phyloP scores from a whole-genome alignment of 768 basidiomycete genomes.

The Strobilomyces dryophilus region DNA sequence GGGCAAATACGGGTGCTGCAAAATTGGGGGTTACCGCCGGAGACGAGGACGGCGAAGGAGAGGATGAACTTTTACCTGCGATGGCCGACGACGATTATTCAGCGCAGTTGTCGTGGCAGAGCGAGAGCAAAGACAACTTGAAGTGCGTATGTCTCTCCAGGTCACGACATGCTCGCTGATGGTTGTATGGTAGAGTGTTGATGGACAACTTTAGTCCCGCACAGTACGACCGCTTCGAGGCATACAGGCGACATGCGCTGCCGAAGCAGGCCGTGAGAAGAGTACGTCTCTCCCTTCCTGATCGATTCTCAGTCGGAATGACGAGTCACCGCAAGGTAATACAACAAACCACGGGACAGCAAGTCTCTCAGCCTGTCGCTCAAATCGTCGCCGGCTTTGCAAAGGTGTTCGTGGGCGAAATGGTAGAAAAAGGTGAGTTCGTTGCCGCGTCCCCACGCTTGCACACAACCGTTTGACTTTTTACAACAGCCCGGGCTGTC shows the following conservation, averaged over 20 bases:
- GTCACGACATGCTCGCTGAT: neutral
- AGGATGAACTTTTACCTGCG: constrained; percentile 74
- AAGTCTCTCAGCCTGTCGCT: constrained; percentile 82
- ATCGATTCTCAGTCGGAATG: neutral
- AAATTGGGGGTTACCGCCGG: constrained; percentile 15
- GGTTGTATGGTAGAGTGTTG: constrained; percentile 53
- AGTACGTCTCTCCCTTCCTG: constrained; percentile 35
- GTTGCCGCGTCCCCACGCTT: neutral
- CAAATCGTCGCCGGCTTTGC: constrained; percentile 87
- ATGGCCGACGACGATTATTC: constrained; percentile 92
- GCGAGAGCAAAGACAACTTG: constrained; percentile 83
- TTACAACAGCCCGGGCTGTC: constrained; percentile 60
- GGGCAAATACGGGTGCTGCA: neutral
- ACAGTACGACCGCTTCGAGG: constrained; percentile 88
- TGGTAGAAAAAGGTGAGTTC: constrained; percentile 74
- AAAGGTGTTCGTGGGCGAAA: constrained; percentile 92
- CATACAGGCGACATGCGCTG: constrained; percentile 78
- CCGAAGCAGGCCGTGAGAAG: constrained; percentile 81
- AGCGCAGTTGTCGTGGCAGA: constrained; percentile 77
- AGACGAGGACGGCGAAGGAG: constrained; percentile 62
- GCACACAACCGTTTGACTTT: neutral
- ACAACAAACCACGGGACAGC: constrained; percentile 74
- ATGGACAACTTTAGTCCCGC: constrained; percentile 84
- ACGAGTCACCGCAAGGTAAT: constrained; percentile 54
- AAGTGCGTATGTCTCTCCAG: constrained; percentile 45